phyloP scores from a whole-genome alignment of 164 flowering plant species.

The Aristolochia fimbriata region DNA sequence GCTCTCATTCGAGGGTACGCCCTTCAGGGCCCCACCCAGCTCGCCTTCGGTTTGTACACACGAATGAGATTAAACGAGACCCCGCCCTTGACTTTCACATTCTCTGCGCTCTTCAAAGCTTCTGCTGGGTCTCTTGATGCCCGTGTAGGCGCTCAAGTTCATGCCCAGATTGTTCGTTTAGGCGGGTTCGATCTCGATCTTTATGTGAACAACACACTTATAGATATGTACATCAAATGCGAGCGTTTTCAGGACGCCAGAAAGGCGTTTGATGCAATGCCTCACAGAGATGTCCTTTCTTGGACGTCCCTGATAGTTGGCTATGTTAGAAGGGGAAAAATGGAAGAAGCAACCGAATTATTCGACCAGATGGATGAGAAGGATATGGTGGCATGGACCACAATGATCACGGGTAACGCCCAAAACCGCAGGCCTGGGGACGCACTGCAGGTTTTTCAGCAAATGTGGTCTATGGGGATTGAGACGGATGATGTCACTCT shows the following conservation, averaged over 20 bases:
- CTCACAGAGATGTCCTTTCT: slow-evolving; percentile 21
- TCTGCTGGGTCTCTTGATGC: slow-evolving; percentile 6
- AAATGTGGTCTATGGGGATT: slow-evolving; percentile 14
- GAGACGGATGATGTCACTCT: slow-evolving; percentile 17
- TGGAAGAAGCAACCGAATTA: slow-evolving; percentile 16
- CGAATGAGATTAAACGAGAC: slow-evolving; percentile 10
- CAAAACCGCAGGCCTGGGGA: slow-evolving; percentile 22
- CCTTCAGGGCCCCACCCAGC: slow-evolving; percentile 5
- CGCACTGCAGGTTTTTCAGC: slow-evolving; percentile 18
- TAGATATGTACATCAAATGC: slow-evolving; percentile 19
- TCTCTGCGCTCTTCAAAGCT: slow-evolving; percentile 23
- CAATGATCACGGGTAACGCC: slow-evolving; percentile 17
- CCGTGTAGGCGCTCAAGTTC: slow-evolving; percentile 15
- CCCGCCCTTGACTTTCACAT: slow-evolving; percentile 20
- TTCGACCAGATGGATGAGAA: slow-evolving; percentile 14
- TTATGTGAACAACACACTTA: slow-evolving; percentile 17
- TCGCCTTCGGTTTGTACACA: slow-evolving; percentile 10
- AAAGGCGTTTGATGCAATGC: slow-evolving; percentile 23
- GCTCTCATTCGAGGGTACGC: slow-evolving; percentile 21
- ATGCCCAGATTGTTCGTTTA: slow-evolving; percentile 13
- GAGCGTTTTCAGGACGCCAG: slow-evolving; percentile 14
- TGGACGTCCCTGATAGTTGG: slow-evolving; percentile 27
- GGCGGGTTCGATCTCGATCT: slow-evolving; percentile 23
- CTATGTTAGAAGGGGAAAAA: slow-evolving; percentile 17
- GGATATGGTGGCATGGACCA: slow-evolving; percentile 29